Percentiles rank a stretch among this genome's conserved stretches.
These are phyloP conservation scores for Trichoderma oligosporum DNA, from an alignment of 2,329 filamentous ascomycete genomes.

Conservation along the genomic window DNA sequence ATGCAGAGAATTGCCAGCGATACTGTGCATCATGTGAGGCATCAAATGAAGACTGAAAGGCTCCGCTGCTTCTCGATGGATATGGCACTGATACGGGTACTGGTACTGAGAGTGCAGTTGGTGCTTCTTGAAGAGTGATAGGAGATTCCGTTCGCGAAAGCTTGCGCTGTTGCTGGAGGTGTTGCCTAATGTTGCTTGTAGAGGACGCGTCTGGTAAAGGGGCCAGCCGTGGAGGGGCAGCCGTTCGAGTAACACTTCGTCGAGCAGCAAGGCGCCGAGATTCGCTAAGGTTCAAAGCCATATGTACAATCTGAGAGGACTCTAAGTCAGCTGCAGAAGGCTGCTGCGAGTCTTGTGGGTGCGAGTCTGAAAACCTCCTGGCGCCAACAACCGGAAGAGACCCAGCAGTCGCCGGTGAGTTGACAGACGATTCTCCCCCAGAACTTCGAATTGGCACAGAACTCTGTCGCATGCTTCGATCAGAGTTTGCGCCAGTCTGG, in stretches of 20 bases:
- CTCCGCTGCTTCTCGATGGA: slow-evolving; percentile 40
- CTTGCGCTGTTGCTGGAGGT: slow-evolving; percentile 68
- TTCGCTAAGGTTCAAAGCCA: slow-evolving; percentile 86
- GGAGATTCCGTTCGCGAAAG: slow-evolving; percentile 60
- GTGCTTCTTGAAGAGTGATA: slow-evolving; percentile 42
- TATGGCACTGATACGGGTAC: no score
- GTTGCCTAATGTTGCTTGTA: slow-evolving; percentile 60
- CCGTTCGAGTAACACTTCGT: slow-evolving; percentile 50
- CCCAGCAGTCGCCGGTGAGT: neutral
- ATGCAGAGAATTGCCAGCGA: slow-evolving; percentile 68
- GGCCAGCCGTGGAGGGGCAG: slow-evolving; percentile 47
- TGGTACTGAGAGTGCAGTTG: slow-evolving; percentile 40
- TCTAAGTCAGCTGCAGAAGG: slow-evolving; percentile 61
- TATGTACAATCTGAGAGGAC: slow-evolving; percentile 84
- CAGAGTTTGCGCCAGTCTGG: slow-evolving; percentile 2
- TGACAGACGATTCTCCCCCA: neutral
- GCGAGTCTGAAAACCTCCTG: slow-evolving; percentile 15
- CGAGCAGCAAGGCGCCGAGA: slow-evolving; percentile 63
- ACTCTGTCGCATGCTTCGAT: slow-evolving; percentile 9
- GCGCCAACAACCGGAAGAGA: neutral
- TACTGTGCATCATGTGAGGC: slow-evolving; percentile 43
- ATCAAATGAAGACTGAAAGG: slow-evolving; percentile 49
- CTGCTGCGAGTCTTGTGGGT: slow-evolving; percentile 23
- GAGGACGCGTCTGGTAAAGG: slow-evolving; percentile 51
- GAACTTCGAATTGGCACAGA: slow-evolving; percentile 8